Base-by-base conservation (phyloP, 495 filamentous ascomycete genomes). In the Beverwykella pulmonaria region DNA sequence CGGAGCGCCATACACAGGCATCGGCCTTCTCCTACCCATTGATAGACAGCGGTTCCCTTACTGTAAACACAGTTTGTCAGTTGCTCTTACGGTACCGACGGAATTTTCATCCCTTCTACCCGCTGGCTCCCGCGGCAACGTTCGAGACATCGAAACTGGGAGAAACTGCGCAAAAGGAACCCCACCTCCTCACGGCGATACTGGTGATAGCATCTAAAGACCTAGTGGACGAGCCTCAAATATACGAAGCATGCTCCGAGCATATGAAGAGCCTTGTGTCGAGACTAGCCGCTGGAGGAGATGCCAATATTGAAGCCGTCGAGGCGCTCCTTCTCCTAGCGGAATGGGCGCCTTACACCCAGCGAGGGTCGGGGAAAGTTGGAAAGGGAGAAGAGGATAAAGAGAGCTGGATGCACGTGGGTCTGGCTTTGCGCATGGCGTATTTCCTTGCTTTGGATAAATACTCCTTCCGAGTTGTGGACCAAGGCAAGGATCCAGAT, bases 331-430 rank as follows among this genome's bases (percentile, higher is more conserved):
- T 88, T 9, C 70, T 88, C 10, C 78, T 87, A 15, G 86, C 86
- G 0, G 86, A 88, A 69, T 88, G 85, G 85, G 85, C 85, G 39
- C 86, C 86, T 0, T 86, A 88, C 48, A 75, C 75, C 0, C 71
- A 75, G 27, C 54, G 72, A 53, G 77, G 78, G 76, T 47, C 81
- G 65, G 82, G 84, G 62, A 77, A 81, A 19, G 84, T 88, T 15
- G 86, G 86, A 0, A 79, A 83, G 29, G 86, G 86, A 10, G 84
- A 88, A 73, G 86, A 89, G 73, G 86, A 89, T 67, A 80, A 85
- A 46, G 84, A 85, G 32, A 83, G 84, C 2, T 89, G 86, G 86
- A 88, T 88, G 86, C 86, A 88, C 71, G 84, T 87, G 12, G 86
- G 86, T 5, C 80, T 84, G 5, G 86, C 86, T 1, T 68, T 89